These are phyloP conservation scores for Corymbia citriodora DNA, from an alignment of 441 rosid genomes.

Conservation along the genomic window DNA sequence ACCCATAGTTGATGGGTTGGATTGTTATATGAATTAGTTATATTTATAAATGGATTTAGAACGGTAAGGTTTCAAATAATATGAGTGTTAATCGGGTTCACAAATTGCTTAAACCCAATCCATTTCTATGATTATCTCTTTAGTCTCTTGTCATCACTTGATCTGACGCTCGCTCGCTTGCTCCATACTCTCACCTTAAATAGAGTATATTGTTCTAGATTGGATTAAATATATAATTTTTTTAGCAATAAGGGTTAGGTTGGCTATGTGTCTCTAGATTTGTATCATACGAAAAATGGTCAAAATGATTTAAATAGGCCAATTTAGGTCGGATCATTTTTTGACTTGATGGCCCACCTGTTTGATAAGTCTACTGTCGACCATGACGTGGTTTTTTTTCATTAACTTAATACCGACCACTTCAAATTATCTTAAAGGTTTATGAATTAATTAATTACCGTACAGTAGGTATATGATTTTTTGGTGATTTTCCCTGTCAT, in stretches of 20 bases:
- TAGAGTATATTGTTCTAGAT: neutral
- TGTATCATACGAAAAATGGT: neutral
- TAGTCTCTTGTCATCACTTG: neutral
- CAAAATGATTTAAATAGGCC: neutral
- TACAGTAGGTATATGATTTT: too few relatives aligned
- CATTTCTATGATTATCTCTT: too few relatives aligned
- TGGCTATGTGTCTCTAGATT: too few relatives aligned
- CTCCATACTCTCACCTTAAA: neutral
- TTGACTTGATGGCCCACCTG: fast-evolving
- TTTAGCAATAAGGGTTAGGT: too few relatives aligned
- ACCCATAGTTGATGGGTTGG: neutral
- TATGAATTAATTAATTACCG: fast-evolving
- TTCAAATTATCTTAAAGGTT: neutral
- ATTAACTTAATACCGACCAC: too few relatives aligned
- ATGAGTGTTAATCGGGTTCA: neutral
- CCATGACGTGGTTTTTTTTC: too few relatives aligned
- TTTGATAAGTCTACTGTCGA: neutral
- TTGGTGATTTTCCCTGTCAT: neutral
- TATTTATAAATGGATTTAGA: neutral
- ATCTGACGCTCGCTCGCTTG: neutral
- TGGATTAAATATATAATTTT: too few relatives aligned
- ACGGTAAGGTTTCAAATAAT: neutral
- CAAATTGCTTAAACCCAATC: too few relatives aligned
- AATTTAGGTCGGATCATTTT: neutral
- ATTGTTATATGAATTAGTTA: too few relatives aligned